Evolutionary conservation across 257 asterid genomes (phyloP).

Genomic region (Nicotiana sylvestris): DNA sequence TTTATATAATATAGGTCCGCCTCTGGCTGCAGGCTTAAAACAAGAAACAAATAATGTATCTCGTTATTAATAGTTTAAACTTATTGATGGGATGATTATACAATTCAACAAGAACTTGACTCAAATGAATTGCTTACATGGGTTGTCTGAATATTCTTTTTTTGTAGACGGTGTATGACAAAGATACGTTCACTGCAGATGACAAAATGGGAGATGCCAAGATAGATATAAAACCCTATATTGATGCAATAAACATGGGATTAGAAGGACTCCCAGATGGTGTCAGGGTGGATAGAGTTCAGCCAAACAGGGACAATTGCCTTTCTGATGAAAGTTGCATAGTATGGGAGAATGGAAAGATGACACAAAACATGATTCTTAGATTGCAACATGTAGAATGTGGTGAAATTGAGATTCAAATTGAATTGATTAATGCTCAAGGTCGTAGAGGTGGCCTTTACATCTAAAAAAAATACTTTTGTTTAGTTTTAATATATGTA

Average conservation of each 20-base stretch:
- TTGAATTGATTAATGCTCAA: conserved; percentile 29
- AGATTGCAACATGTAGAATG: conserved; percentile 56
- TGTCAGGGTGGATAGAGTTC: conserved; percentile 56
- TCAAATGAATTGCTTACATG: too few relatives aligned
- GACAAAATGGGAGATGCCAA: conserved; percentile 79
- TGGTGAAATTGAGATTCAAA: conserved; percentile 64
- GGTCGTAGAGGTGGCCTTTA: not conserved
- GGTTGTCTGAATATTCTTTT: not conserved
- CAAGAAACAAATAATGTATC: too few relatives aligned
- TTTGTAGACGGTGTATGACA: conserved; percentile 59
- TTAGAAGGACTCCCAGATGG: conserved; percentile 61
- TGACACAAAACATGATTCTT: conserved; percentile 71
- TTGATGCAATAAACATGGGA: conserved; percentile 55
- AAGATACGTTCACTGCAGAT: conserved; percentile 78
- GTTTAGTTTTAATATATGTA: not conserved
- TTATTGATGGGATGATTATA: too few relatives aligned
- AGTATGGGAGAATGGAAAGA: conserved; percentile 63
- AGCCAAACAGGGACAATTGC: conserved; percentile 50
- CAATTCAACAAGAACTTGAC: too few relatives aligned
- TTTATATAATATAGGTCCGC: too few relatives aligned
- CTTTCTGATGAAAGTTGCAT: conserved; percentile 59
- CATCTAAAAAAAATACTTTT: not conserved
- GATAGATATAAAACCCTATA: conserved; percentile 43
- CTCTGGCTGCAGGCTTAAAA: too few relatives aligned
- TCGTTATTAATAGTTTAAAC: too few relatives aligned